Base-by-base conservation (phyloP, 1,284 basidiomycete species). In the Sanghuangporus weigelae region DNA sequence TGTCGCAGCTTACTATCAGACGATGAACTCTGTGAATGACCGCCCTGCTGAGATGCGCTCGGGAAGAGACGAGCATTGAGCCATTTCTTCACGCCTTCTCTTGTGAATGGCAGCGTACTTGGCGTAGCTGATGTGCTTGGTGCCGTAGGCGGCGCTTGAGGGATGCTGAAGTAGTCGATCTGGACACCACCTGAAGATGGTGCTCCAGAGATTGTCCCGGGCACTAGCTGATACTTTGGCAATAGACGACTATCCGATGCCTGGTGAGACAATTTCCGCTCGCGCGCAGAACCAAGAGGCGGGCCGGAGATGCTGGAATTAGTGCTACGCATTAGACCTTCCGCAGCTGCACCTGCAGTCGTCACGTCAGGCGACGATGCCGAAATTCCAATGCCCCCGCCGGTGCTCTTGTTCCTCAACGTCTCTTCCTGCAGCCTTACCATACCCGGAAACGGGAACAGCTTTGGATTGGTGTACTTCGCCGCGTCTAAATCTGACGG, bases 371-470 rank as follows among this genome's bases (percentile, higher is more conserved):
- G 86, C 19, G 82, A 84, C 5, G 88, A 89, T 2, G 83, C 79
- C 0, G 86, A 86, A 71, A 72, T 75, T 57, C 73, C 78, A 51
- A 84, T 72, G 3, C 79, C 82, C 65, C 83, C 79, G 0, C 72
- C 78, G 51, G 84, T 72, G 2, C 79, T 82, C 66, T 81, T 82
- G 56, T 79, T 79, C 48, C 84, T 81, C 65, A 80, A 83, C 55
- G 85, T 81, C 70, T 89, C 84, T 70, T 90, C 87, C 72, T 93
- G 88, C 39, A 93, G 79, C 67, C 83, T 83, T 67, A 84, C 81
- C 70, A 95, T 88, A 38, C 90, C 92, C 5, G 93, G 93, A 80
- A 96, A 96, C 0, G 93, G 93, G 73, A 91, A 92, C 21, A 96
- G 79, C 73, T 96, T 96, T 36, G 88, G 81, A 69, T 91, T 87